A percentile compares a stretch with the other conserved stretches of the same genome.
These are phyloP conservation scores for Venturia pyrina DNA, from an alignment of 2,329 filamentous ascomycete genomes.

Conservation along the genomic window DNA sequence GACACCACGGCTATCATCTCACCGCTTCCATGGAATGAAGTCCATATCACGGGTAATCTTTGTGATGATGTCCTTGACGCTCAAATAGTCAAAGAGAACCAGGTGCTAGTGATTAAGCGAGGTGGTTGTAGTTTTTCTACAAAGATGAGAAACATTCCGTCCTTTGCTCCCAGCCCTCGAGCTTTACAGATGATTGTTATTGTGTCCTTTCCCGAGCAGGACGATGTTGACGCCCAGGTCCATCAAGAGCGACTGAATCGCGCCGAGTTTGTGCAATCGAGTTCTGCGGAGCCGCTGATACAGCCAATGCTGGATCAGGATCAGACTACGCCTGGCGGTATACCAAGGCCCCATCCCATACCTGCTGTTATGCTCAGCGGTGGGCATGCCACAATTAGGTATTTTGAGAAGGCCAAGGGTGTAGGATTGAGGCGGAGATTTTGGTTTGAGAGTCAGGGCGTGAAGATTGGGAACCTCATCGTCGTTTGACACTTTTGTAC, in stretches of 20 bases:
- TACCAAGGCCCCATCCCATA: constrained; percentile 61
- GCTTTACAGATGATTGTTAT: constrained; percentile 74
- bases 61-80: constrained; percentile 50
- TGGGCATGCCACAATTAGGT: constrained; percentile 52
- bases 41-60: constrained; percentile 59
- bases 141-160: constrained; percentile 79
- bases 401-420: constrained; percentile 52
- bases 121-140: constrained; percentile 76
- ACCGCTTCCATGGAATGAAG: constrained; percentile 55
- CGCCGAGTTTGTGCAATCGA: constrained; percentile 5
- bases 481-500: constrained; percentile 37
- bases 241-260: constrained; percentile 7
- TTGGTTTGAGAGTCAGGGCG: constrained; percentile 69
- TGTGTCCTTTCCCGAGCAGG: constrained; percentile 42
- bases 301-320: constrained; percentile 65
- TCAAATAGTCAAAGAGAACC: constrained; percentile 45
- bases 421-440: constrained; percentile 72
- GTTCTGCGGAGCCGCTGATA: constrained; percentile 28
- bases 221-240: constrained; percentile 19
- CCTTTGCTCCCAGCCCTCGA: constrained; percentile 50
- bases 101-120: constrained; percentile 72
- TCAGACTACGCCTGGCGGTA: constrained; percentile 61
- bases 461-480: constrained; percentile 69
- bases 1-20: constrained; percentile 26
- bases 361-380: constrained; percentile 77